Percentiles rank a stretch among this genome's conserved stretches.
Evolutionary conservation across 108 stramenopile species (phyloP).

Genomic region (Cyclotella distinguenda): DNA sequence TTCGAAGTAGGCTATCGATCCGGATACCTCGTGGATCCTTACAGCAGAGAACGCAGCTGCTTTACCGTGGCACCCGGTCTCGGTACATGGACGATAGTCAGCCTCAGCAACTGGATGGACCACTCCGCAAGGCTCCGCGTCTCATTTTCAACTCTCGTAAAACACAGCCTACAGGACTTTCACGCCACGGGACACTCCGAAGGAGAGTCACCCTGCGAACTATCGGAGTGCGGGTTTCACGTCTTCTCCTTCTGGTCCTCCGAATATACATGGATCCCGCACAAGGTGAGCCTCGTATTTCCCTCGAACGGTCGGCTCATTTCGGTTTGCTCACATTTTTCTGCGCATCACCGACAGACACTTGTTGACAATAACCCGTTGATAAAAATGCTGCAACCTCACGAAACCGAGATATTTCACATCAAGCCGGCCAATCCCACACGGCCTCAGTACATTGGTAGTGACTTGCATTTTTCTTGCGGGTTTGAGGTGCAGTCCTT

Average conservation of each 20-base stretch:
- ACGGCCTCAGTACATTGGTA: slow-evolving; percentile 83
- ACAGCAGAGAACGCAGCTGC: slow-evolving; percentile 76
- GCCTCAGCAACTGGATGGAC: slow-evolving; percentile 82
- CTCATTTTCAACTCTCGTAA: slow-evolving; percentile 37
- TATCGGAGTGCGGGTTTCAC: slow-evolving; percentile 65
- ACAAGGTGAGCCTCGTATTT: slow-evolving; percentile 21
- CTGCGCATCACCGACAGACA: slow-evolving; percentile 5
- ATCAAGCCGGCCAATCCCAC: slow-evolving; percentile 74
- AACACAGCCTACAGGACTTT: slow-evolving; percentile 45
- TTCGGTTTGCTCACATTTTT: too few relatives aligned
- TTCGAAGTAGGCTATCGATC: slow-evolving; percentile 33
- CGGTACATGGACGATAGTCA: slow-evolving; percentile 85
- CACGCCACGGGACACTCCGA: slow-evolving; percentile 24
- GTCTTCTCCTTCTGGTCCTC: slow-evolving; percentile 86
- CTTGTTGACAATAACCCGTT: slow-evolving; percentile 47
- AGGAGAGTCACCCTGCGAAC: slow-evolving; percentile 24
- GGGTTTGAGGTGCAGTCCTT: slow-evolving; percentile 82
- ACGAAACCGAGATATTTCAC: slow-evolving; percentile 87
- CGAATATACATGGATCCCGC: slow-evolving; percentile 72
- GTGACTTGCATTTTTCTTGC: slow-evolving; percentile 89
- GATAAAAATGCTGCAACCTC: slow-evolving; percentile 60
- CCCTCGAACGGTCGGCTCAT: too few relatives aligned
- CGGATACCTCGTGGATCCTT: slow-evolving; percentile 37
- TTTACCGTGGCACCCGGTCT: slow-evolving; percentile 76
- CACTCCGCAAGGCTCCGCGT: slow-evolving; percentile 44